Base-by-base conservation (phyloP, 768 basidiomycete species). In the Suillus brevipes region DNA sequence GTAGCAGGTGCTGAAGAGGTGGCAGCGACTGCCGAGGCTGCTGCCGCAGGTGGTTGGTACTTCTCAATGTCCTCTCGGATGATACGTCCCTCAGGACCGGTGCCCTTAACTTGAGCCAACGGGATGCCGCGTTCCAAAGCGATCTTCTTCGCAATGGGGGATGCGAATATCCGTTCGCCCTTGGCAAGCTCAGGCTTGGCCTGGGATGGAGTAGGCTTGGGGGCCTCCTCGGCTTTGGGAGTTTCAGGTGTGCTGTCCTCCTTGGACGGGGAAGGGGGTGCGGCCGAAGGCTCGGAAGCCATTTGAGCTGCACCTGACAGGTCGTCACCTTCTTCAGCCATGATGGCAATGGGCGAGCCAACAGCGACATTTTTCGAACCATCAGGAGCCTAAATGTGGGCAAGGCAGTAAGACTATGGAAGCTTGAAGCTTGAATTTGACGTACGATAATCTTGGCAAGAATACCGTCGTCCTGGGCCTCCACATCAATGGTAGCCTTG, bases 401-500 rank as follows among this genome's bases (percentile, higher is more conserved):
- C 34, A 63, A 52, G 40, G 36, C 16, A 60, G 40, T 25, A 37
- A 42, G 50, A 42, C 9, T 37, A 40, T 40, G 0, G 25, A 18
- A 53, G 12, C 13, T 36, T 23, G 12, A 23, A 9, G 4, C 37
- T 20, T 36, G 34, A 53, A 49, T 18, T 40, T 20, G 6, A 80
- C 93, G 64, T 79, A 95, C 96, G 63, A 99, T 89, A 70, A 99
- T 97, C 86, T 99, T 99, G 60, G 92, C 96, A 65, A 99, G 82
- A 68, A 99, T 80, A 70, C 97, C 97, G 70, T 99, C 97, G 50
- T 99, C 97, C 81, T 96, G 96, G 10, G 97, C 95, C 80, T 99
- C 97, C 42, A 99, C 97, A 80, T 99, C 97, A 78, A 99, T 99
- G 57, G 95, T 96, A 25, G 97, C 97, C 85, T 99, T 99, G 89